Evolutionary conservation across 2,329 filamentous ascomycete species (phyloP), one percentile per base, ranked within the genome.

Genomic region (Hirsutella rhossiliensis): DNA sequence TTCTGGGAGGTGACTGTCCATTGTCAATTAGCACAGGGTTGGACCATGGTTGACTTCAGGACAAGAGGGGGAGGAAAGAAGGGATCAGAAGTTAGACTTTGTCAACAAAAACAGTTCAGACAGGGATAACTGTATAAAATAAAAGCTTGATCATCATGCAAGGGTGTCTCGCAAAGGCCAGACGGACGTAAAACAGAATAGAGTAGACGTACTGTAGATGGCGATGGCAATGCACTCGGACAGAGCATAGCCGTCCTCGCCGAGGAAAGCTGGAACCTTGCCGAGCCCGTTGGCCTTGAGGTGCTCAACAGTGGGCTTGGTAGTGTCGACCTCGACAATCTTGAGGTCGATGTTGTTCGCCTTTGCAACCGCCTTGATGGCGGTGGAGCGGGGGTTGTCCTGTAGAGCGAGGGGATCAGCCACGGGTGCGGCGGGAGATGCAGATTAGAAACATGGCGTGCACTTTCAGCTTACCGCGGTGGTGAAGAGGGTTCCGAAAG

Each of bases 401-500:
- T 96, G 63, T 48, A 39, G 11, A 19, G 15, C 15, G 49, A 50
- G 48, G 48, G 47, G 44, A 28, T 20, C 20, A 13, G 20, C 38
- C 8, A 27, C 5, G 20, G 11, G 1, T 19, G 23, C 23, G 23
- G 23, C 23, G 9, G 9, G 23, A 34, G 31, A 34, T 17, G 9
- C 5, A 37, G 18, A n/a, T 19, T n/a, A 37, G 18, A 4, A 37
- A 11, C n/a, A 17, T 5, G 31, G 13, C 18, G 34, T 17, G 48
- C 27, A 30, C 23, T 20, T 4, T 4, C 9, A 28, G 12, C 67
- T 57, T 82, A 94, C 90, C 72, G 78, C 66, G 68, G 78, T 80
- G 66, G 84, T 85, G 80, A 92, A 97, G 63, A 98, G 80, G 77
- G 94, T 98, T 74, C 92, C 92, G 79, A 98, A 97, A 65, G 86